Percentiles rank a stretch among this genome's conserved stretches.
These are phyloP conservation scores for Sequoia sempervirens DNA, from an alignment of 75 land plant genomes.

Conservation along the genomic window DNA sequence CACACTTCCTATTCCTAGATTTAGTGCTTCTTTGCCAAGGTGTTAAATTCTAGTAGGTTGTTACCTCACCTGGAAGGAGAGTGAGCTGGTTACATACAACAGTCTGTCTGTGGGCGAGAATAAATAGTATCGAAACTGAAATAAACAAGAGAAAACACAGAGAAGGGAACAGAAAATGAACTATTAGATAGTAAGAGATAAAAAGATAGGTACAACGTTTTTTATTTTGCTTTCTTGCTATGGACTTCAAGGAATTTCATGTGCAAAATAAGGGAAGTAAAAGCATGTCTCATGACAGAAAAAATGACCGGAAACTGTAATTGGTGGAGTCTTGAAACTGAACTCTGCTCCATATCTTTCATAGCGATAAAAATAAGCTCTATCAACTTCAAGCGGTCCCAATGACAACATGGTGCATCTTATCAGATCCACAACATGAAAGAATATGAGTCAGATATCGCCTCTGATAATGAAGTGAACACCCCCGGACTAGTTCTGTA, in stretches of 20 bases:
- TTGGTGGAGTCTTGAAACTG: conserved; percentile 72
- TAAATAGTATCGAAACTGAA: neutral
- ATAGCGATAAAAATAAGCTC: conserved; percentile 67
- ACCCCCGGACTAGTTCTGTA: conserved; percentile 64
- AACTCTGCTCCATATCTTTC: conserved; percentile 61
- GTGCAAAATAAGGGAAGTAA: neutral
- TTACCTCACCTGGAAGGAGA: too few relatives aligned
- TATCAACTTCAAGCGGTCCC: conserved; percentile 64
- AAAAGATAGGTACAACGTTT: neutral
- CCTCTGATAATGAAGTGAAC: conserved; percentile 39
- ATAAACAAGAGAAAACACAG: neutral
- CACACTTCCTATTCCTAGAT: too few relatives aligned
- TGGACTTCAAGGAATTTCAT: neutral
- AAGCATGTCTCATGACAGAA: conserved; percentile 32
- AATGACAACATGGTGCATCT: conserved; percentile 80
- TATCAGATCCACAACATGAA: conserved; percentile 64
- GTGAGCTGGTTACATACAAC: too few relatives aligned
- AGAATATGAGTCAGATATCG: conserved; percentile 52
- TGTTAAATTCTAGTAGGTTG: too few relatives aligned
- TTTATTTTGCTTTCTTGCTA: neutral
- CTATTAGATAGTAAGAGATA: too few relatives aligned
- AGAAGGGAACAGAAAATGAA: neutral
- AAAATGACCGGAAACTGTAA: conserved; percentile 65
- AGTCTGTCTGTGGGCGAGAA: too few relatives aligned
- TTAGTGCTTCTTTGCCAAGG: too few relatives aligned